Evolutionary conservation across 2,329 filamentous ascomycete species (phyloP).

Genomic region (Aspergillus melleus): DNA sequence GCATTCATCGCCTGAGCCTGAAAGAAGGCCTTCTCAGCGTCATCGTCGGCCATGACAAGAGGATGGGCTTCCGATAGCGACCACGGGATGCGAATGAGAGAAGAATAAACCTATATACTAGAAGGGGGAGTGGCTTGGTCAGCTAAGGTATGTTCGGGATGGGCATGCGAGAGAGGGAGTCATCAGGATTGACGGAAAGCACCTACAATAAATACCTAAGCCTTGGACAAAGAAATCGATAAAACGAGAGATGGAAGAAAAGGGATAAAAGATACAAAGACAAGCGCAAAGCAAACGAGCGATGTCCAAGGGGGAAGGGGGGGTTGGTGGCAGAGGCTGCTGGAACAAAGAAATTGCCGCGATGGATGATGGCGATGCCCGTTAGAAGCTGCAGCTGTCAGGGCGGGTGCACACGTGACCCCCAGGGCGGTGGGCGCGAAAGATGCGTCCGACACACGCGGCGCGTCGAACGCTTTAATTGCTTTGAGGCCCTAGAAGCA

Average conservation of each 20-base stretch:
- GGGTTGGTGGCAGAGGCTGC: background rate
- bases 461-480: conserved; percentile 26
- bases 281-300: background rate
- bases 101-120: background rate
- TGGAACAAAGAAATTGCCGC: conserved; percentile 10
- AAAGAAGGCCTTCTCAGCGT: conserved; percentile 55
- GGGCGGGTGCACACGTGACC: conserved; percentile 28
- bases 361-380: conserved; percentile 1
- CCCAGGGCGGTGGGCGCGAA: conserved; percentile 32
- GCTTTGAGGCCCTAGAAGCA: conserved; percentile 9
- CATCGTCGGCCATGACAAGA: conserved; percentile 52
- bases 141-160: background rate
- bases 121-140: conserved; percentile 2
- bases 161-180: background rate
- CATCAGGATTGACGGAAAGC: background rate
- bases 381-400: conserved; percentile 26
- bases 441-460: conserved; percentile 27
- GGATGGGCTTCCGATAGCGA: conserved; percentile 14
- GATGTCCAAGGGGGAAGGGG: background rate
- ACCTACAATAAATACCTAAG: background rate
- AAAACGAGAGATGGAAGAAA: background rate
- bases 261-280: background rate
- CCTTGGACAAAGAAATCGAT: background rate
- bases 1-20: conserved; percentile 49
- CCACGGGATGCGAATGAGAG: conserved; percentile 3